phyloP scores from a whole-genome alignment of 225 moss, liverwort and hornwort species.

The Pleurozium schreberi region DNA sequence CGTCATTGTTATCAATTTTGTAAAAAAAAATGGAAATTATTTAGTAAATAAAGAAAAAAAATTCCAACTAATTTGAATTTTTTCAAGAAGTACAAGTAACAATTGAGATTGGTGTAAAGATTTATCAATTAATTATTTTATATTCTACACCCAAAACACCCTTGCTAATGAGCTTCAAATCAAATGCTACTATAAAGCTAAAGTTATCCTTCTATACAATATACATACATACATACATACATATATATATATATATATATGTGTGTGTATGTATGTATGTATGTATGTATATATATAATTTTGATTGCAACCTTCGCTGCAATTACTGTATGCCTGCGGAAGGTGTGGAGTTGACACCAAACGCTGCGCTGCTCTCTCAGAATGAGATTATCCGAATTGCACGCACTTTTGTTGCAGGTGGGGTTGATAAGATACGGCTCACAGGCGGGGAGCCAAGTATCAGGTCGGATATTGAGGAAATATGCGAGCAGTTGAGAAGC shows the following conservation, averaged over 20 bases:
- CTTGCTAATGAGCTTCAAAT: neutral
- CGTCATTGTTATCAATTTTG: neutral
- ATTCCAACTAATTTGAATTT: neutral
- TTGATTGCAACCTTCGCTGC: slow-evolving; percentile 95
- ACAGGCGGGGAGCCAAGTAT: slow-evolving; percentile 98
- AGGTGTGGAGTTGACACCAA: slow-evolving; percentile 72
- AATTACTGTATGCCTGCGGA: slow-evolving; percentile 97
- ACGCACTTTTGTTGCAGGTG: slow-evolving; percentile 75
- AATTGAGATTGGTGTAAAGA: neutral
- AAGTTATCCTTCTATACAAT: neutral
- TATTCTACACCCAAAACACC: rapidly evolving
- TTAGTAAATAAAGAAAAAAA: neutral
- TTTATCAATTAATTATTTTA: neutral
- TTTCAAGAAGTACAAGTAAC: rapidly evolving
- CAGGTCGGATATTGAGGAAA: slow-evolving; percentile 73
- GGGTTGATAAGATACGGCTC: slow-evolving; percentile 85
- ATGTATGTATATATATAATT: no score
- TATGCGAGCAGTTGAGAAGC: slow-evolving; percentile 53
- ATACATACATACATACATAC: no score
- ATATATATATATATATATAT: no score
- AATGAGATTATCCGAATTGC: slow-evolving; percentile 73
- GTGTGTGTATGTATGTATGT: no score
- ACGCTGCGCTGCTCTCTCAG: slow-evolving; percentile 41
- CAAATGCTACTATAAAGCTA: neutral
- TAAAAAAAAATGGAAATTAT: neutral